A percentile compares a stretch with the other conserved stretches of the same genome.
These are phyloP conservation scores for Epichloe coenophiala DNA, from an alignment of 2,329 filamentous ascomycete genomes.

Conservation along the genomic window DNA sequence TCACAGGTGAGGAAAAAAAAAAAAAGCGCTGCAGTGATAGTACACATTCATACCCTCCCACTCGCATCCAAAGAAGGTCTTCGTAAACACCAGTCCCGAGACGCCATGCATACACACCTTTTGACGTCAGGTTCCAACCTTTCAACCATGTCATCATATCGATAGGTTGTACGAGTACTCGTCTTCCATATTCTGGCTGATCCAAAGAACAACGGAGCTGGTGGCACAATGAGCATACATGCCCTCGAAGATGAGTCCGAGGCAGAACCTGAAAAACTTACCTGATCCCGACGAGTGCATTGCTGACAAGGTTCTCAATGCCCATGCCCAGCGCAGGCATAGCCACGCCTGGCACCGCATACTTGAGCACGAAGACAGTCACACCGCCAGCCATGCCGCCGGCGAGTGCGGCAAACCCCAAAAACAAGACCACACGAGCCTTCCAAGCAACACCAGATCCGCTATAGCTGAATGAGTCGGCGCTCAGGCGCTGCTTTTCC, in stretches of 20 bases:
- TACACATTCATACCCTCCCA: background rate
- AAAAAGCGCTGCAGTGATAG: background rate
- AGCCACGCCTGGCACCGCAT: conserved; percentile 39
- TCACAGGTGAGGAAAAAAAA: background rate
- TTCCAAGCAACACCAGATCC: conserved; percentile 54
- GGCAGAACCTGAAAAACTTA: conserved; percentile 17
- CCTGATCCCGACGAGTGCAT: conserved; percentile 49
- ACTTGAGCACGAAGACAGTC: conserved; percentile 55
- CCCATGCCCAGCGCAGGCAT: conserved; percentile 53
- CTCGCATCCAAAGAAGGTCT: background rate
- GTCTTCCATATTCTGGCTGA: conserved; percentile 61
- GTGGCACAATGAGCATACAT: conserved; percentile 7
- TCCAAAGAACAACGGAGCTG: conserved; percentile 51
- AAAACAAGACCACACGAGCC: conserved; percentile 52
- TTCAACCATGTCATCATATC: conserved; percentile 18
- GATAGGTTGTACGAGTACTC: conserved; percentile 57
- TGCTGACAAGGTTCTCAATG: conserved; percentile 52
- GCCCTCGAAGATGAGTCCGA: background rate
- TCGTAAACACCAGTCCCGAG: background rate
- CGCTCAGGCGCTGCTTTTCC: conserved; percentile 50
- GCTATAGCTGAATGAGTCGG: conserved; percentile 49
- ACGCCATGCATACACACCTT: background rate
- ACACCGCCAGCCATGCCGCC: conserved; percentile 57
- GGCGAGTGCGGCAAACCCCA: conserved; percentile 51
- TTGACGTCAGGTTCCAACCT: no score